These are phyloP conservation scores for Scytalidium lignicola DNA, from an alignment of 2,329 filamentous ascomycete species.

Conservation along the genomic window DNA sequence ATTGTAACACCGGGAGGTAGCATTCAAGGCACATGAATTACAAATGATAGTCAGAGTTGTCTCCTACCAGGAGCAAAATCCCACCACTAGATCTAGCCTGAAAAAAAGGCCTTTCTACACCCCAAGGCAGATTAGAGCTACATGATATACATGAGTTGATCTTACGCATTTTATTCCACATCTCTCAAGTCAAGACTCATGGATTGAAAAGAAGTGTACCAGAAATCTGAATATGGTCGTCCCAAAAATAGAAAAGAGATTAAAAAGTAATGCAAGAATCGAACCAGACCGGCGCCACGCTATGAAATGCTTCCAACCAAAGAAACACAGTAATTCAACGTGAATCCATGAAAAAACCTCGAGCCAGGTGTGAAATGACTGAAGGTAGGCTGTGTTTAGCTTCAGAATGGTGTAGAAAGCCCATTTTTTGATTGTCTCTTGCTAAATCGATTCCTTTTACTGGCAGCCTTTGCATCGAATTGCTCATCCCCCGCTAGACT, in stretches of 20 bases:
- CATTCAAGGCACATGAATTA: not conserved
- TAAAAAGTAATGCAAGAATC: conserved; percentile 18
- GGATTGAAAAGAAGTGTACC: not conserved
- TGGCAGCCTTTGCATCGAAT: conserved; percentile 29
- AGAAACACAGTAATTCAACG: conserved; percentile 14
- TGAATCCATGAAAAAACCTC: not conserved
- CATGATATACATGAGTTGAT: conserved; percentile 5
- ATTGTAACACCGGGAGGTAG: too few relatives aligned
- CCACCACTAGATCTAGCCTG: conserved; percentile 9
- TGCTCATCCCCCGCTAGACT: conserved; percentile 40
- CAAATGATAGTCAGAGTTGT: not conserved
- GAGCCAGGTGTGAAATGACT: not conserved
- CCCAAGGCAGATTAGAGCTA: conserved; percentile 8
- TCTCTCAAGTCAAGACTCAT: not conserved
- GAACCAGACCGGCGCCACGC: conserved; percentile 28
- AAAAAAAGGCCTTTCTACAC: conserved; percentile 5
- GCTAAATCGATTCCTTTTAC: conserved; percentile 69
- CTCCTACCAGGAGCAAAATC: conserved; percentile 1
- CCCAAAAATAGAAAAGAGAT: not conserved
- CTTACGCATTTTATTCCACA: not conserved
- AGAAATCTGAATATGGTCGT: not conserved
- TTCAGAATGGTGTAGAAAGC: conserved; percentile 78
- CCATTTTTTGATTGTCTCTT: conserved; percentile 92
- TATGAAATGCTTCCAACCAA: conserved; percentile 30
- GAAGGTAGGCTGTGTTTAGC: not conserved